Base-by-base conservation (phyloP, 495 filamentous ascomycete genomes). In the Trichoderma gamsii region DNA sequence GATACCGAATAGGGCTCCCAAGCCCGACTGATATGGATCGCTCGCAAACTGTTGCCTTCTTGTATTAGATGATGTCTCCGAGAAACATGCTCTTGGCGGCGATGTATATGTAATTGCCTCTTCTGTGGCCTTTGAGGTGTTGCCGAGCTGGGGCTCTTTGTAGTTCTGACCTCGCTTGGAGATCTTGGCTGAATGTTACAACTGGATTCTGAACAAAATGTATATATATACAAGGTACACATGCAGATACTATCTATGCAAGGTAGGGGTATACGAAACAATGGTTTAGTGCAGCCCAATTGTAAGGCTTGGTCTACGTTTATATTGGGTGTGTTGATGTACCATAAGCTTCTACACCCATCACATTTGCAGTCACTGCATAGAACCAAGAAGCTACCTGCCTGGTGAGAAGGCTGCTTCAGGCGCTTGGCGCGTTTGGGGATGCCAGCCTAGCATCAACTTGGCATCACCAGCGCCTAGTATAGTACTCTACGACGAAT, bases 341-440 rank as follows among this genome's bases (percentile, higher is more conserved):
- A 3, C n/a, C 6, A 16, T n/a, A n/a, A 8, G n/a, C 49, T 52
- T 52, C n/a, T 5, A n/a, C 18, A 52, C 21, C n/a, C 25, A 61
- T 61, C 52, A 61, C 6, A 61, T 61, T 23, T 12, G 15, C 25
- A 15, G 29, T 29, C 1, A 32, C 27, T 3, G n/a, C 27, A 27
- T 32, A 21, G 32, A 25, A 32, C 23, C 3, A 16, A 16, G 23
- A 61, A 38, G 35, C 44, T 49, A n/a, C 44, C 13, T 16, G 44
- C 44, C 44, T 16, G 3, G 4, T 25, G 23, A 15, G 25, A 12
- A 32, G 25, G 12, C 56, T 61, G 23, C 12, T 61, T 29, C 12
- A 61, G 56, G 56, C 56, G 56, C 56, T 61, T 61, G 56, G 56
- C 56, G 56, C 56, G 56, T 61, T 32, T 29, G 56, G 56, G 13